Evolutionary conservation across 192 early-diverging fungal genomes (phyloP).

Genomic region (Mortierella antarctica): DNA sequence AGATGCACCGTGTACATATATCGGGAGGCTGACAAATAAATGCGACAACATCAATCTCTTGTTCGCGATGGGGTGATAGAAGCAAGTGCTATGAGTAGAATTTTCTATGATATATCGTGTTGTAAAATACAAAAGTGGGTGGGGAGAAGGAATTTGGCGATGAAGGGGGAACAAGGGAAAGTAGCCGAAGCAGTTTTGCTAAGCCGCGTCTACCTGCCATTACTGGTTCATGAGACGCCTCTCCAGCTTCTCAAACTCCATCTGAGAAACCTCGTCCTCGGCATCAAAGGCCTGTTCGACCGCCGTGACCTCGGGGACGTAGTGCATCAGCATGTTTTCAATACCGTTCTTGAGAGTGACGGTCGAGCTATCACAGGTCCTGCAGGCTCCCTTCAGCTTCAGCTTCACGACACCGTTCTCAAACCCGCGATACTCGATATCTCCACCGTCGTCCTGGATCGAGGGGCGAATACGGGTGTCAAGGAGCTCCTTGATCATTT

Average conservation of each 20-base stretch:
- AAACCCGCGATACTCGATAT: constrained; percentile 96
- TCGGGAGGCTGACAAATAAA: too few species aligned
- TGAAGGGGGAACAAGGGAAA: background rate
- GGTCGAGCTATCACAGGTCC: constrained; percentile 89
- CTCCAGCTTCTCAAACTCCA: constrained; percentile 95
- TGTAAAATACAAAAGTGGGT: constrained; percentile 1
- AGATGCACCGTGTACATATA: too few species aligned
- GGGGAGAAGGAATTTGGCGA: background rate
- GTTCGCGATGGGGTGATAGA: background rate
- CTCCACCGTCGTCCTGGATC: constrained; percentile 99
- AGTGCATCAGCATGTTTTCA: constrained; percentile 99
- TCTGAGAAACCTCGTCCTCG: constrained; percentile 76
- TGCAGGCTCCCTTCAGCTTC: constrained; percentile 94
- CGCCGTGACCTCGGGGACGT: constrained; percentile 91
- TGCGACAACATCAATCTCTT: too few species aligned
- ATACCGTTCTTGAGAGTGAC: constrained; percentile 99
- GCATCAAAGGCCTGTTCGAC: constrained; percentile 93
- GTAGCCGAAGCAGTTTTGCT: background rate
- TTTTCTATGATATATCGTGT: background rate
- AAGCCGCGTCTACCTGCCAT: background rate
- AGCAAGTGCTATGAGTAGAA: background rate
- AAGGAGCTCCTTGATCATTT: constrained; percentile 98
- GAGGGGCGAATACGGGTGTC: constrained; percentile 95
- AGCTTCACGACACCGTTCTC: constrained; percentile 90
- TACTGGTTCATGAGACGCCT: constrained; percentile 54